Evolutionary conservation across 2,329 filamentous ascomycete genomes (phyloP), one percentile per base, ranked within the genome.

Genomic region (Fusarium chlamydosporum): DNA sequence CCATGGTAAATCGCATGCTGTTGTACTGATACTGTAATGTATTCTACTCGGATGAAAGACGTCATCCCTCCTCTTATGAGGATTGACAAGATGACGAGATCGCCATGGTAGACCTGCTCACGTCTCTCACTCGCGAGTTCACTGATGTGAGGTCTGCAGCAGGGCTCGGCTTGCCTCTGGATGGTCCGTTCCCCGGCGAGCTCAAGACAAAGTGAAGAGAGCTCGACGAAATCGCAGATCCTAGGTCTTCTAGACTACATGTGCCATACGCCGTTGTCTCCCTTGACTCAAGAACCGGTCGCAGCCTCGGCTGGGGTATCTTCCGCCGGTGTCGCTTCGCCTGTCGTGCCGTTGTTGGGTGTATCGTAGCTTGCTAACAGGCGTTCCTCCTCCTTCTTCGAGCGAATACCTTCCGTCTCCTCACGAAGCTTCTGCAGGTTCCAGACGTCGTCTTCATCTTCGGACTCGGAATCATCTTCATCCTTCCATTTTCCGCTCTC

Each of bases 401-500:
- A 85, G 50, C 89, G 85, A 31, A 95, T 77, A 4, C 86, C 88
- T 77, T 97, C 93, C 0, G 96, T 99, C 84, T 98, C 94, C 74
- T 85, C 84, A 62, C 96, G 88, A 77, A 98, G 81, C 64, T 90
- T 93, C 74, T 93, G 90, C 73, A 97, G 80, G 76, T 97, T 97
- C 89, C 90, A 97, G 7, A 82, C 64, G 37, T 67, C 61, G 11
- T 89, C 89, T 18, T 88, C 88, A 15, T 86, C 85, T 6, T 86
- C 86, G 4, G 83, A 84, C 1, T 87, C 88, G 33, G 86, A 87
- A 35, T 91, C 90, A 46, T 87, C 87, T 42, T 87, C 87, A 27
- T 87, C 87, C 65, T 89, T 85, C 95, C 95, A 99, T 79, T 96
- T 94, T 75, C 96, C 96, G 79, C 94, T 96, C 82, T 99, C 96